These are phyloP conservation scores for Mycena rosella DNA, from an alignment of 768 basidiomycete species.

Conservation along the genomic window DNA sequence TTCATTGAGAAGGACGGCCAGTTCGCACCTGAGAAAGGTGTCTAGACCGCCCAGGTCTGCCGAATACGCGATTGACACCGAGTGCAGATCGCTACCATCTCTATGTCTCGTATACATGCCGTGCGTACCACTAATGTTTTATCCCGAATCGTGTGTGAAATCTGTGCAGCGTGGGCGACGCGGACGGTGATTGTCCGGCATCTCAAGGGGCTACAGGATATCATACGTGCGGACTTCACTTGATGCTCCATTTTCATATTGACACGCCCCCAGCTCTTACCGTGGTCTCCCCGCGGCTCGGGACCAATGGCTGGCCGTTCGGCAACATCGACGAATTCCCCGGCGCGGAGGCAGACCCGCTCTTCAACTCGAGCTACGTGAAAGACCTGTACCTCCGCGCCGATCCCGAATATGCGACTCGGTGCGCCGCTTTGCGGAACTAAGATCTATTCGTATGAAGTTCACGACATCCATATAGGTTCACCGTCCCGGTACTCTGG, in stretches of 20 bases:
- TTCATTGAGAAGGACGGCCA: slow-evolving; percentile 66
- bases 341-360: slow-evolving; percentile 77
- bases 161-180: slow-evolving; percentile 78
- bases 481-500: slow-evolving; percentile 93
- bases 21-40: slow-evolving; percentile 84
- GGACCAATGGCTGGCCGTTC: slow-evolving; percentile 88
- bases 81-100: slow-evolving; percentile 87
- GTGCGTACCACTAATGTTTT: slow-evolving; percentile 58
- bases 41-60: too few relatives aligned
- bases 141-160: not conserved
- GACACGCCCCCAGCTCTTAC: slow-evolving; percentile 68
- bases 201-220: slow-evolving; percentile 90
- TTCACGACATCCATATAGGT: too few relatives aligned
- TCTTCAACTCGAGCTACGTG: slow-evolving; percentile 76
- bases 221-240: slow-evolving; percentile 69
- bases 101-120: slow-evolving; percentile 90
- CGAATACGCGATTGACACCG: not conserved
- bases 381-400: slow-evolving; percentile 88
- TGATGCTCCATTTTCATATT: not conserved
- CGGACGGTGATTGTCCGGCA: slow-evolving; percentile 89
- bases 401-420: slow-evolving; percentile 76
- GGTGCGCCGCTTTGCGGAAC: slow-evolving; percentile 59
- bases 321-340: slow-evolving; percentile 76
- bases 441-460: too few relatives aligned
- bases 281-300: slow-evolving; percentile 89